These are phyloP conservation scores for Amanita thiersii DNA, from an alignment of 768 basidiomycete species.

Conservation along the genomic window DNA sequence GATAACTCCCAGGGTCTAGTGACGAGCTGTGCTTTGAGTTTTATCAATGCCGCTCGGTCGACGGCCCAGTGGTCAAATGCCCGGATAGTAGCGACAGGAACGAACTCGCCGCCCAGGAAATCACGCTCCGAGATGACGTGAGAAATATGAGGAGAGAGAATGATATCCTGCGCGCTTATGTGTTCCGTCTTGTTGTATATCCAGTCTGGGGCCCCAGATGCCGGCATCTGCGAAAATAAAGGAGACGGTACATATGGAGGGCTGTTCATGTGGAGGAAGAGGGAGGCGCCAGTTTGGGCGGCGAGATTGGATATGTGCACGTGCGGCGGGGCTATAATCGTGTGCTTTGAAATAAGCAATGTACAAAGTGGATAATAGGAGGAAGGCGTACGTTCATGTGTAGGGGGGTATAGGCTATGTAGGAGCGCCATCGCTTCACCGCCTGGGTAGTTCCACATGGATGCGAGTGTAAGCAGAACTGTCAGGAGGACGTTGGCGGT, in stretches of 20 bases:
- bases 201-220: conserved; percentile 30
- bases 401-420: conserved; percentile 36
- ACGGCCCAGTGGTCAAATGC: conserved; percentile 27
- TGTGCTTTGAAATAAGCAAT: neutral
- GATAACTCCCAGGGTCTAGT: neutral
- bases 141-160: conserved; percentile 36
- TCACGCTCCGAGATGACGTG: conserved; percentile 54
- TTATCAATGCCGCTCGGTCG: neutral
- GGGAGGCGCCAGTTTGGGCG: conserved; percentile 84
- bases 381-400: conserved; percentile 2
- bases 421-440: conserved; percentile 62
- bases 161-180: conserved; percentile 33
- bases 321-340: conserved; percentile 23
- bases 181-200: conserved; percentile 80
- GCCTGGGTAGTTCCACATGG: conserved; percentile 83
- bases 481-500: conserved; percentile 47
- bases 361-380: neutral
- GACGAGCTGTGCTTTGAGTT: neutral
- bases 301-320: conserved; percentile 82
- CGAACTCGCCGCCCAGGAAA: conserved; percentile 27
- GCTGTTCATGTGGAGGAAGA: conserved; percentile 70
- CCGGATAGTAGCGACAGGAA: conserved; percentile 29
- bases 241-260: conserved; percentile 34
- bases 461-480: conserved; percentile 43
- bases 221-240: conserved; percentile 10